phyloP scores from a whole-genome alignment of 2,329 filamentous ascomycete species.

The Penicillium sp. region DNA sequence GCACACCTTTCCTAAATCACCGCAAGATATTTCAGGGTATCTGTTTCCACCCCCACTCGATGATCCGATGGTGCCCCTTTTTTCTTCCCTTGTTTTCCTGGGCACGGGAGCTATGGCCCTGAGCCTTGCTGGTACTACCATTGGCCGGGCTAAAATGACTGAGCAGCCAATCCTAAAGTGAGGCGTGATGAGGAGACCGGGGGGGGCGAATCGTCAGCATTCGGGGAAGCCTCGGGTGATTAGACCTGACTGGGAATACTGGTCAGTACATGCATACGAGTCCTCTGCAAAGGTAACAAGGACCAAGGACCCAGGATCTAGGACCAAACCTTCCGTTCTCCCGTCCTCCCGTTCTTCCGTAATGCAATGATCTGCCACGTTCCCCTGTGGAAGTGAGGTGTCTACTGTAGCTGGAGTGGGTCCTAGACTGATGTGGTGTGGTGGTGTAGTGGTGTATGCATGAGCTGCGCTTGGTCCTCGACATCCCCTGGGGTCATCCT shows the following conservation, averaged over 20 bases:
- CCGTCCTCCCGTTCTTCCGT: background rate
- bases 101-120: conserved; percentile 21
- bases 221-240: background rate
- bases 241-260: background rate
- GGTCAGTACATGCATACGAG: background rate
- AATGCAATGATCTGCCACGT: background rate
- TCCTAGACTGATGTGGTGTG: background rate
- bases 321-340: background rate
- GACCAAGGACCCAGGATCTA: too few species aligned
- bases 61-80: background rate
- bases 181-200: background rate
- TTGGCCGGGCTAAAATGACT: background rate
- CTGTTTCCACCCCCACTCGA: conserved; percentile 1
- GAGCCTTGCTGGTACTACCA: background rate
- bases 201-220: background rate
- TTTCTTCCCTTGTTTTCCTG: too few species aligned
- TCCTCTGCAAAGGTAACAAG: background rate
- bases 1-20: conserved; percentile 1
- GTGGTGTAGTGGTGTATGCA: background rate
- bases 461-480: background rate
- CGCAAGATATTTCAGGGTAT: background rate
- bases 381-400: background rate
- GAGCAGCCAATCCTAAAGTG: background rate
- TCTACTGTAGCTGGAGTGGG: background rate
- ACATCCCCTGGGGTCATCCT: background rate